Conservation (phyloP, 768 basidiomycete species). For the Rhizopogon sp. region DNA sequence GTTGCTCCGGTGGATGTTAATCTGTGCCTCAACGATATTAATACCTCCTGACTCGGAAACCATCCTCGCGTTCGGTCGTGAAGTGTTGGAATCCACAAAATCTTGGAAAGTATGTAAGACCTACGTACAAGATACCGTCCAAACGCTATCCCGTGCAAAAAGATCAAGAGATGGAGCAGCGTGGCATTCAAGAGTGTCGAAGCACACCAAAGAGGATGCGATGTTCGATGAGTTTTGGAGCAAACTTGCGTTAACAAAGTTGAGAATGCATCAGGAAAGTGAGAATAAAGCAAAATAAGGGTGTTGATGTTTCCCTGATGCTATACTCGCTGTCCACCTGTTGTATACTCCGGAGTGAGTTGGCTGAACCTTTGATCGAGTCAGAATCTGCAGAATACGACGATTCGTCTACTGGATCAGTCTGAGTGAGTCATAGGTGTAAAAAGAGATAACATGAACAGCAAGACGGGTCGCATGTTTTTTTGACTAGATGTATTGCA, state of each 20-base stretch:
- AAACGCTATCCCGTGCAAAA: slow-evolving; percentile 51
- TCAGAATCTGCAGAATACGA: too few relatives aligned
- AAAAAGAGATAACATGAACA: too few relatives aligned
- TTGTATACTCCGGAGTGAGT: too few relatives aligned
- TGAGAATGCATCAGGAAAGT: slow-evolving; percentile 66
- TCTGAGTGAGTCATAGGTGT: too few relatives aligned
- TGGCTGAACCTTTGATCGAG: too few relatives aligned
- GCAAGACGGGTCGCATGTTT: too few relatives aligned
- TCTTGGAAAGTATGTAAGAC: slow-evolving; percentile 70
- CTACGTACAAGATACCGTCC: slow-evolving; percentile 47
- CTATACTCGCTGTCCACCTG: too few relatives aligned
- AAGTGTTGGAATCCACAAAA: slow-evolving; percentile 50
- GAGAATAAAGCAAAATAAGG: slow-evolving; percentile 42
- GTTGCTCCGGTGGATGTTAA: background rate
- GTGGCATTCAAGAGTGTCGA: slow-evolving; percentile 68
- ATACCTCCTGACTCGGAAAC: slow-evolving; percentile 43
- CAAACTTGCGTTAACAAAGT: slow-evolving; percentile 21
- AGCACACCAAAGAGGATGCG: slow-evolving; percentile 58
- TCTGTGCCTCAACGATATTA: background rate
- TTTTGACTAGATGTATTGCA: too few relatives aligned
- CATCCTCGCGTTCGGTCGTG: slow-evolving; percentile 46
- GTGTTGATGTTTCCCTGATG: too few relatives aligned
- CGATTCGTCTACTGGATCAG: too few relatives aligned
- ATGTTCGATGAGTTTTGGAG: slow-evolving; percentile 74
- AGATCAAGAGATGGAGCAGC: slow-evolving; percentile 48